Conservation (phyloP, 495 filamentous ascomycete species). For the Aspergillus sparsus region DNA sequence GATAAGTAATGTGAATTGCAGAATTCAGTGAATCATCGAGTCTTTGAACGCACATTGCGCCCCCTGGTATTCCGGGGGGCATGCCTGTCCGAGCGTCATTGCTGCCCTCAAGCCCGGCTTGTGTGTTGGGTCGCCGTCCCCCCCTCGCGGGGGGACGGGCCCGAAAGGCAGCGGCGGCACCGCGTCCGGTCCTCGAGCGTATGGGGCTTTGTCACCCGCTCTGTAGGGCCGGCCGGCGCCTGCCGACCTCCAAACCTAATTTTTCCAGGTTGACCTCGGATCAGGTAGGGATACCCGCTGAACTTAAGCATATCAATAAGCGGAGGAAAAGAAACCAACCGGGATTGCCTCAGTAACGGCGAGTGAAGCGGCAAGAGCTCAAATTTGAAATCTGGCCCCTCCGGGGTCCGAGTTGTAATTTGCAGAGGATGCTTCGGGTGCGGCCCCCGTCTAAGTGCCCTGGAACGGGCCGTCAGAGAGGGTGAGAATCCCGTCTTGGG, state of each 20-base stretch:
- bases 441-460: slow-evolving; percentile 15
- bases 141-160: slow-evolving; percentile 10
- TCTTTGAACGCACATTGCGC: slow-evolving; percentile 18
- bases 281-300: slow-evolving; percentile 16
- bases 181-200: slow-evolving; percentile 13
- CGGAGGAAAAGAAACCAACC: slow-evolving; percentile 17
- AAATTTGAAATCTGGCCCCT: slow-evolving; percentile 16
- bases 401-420: slow-evolving; percentile 14
- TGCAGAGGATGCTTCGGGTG: slow-evolving; percentile 15
- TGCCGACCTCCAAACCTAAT: slow-evolving; percentile 8
- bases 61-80: slow-evolving; percentile 16
- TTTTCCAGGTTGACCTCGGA: slow-evolving; percentile 15
- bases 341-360: slow-evolving; percentile 15
- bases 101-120: slow-evolving; percentile 17
- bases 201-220: slow-evolving; percentile 15
- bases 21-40: slow-evolving; percentile 19
- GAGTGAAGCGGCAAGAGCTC: slow-evolving; percentile 16
- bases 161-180: slow-evolving; percentile 15
- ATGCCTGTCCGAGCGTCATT: slow-evolving; percentile 18
- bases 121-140: slow-evolving; percentile 14
- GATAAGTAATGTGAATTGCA: slow-evolving; percentile 19
- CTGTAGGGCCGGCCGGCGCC: slow-evolving; percentile 12
- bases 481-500: slow-evolving; percentile 15
- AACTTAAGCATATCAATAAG: slow-evolving; percentile 19
- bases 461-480: slow-evolving; percentile 15